A percentile compares a stretch with the other conserved stretches of the same genome.
Evolutionary conservation across 2,329 filamentous ascomycete genomes (phyloP).

Genomic region (Alternaria conjuncta): DNA sequence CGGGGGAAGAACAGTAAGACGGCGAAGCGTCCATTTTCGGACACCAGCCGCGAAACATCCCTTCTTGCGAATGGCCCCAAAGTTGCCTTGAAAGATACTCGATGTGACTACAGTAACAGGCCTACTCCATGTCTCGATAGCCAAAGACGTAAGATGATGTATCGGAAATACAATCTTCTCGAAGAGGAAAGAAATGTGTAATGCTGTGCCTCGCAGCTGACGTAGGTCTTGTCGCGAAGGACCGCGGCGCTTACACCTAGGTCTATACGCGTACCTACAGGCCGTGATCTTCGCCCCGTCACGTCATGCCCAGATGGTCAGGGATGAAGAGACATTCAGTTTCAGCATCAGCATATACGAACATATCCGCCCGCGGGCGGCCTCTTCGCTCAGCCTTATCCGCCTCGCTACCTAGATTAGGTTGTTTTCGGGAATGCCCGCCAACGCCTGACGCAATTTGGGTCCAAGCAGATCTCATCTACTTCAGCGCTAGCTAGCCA

Average conservation of each 20-base stretch:
- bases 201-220: neutral
- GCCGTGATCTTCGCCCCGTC: neutral
- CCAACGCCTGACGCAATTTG: neutral
- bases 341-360: neutral
- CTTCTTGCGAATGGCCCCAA: neutral
- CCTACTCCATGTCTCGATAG: neutral
- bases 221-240: neutral
- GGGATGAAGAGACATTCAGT: neutral
- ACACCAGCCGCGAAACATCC: neutral
- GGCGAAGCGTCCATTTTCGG: neutral
- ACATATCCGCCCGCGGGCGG: neutral
- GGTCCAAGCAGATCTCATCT: neutral
- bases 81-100: neutral
- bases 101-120: neutral
- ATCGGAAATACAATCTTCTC: neutral
- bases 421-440: neutral
- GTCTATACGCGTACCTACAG: neutral
- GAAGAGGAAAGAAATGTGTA: neutral
- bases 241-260: neutral
- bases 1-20: neutral
- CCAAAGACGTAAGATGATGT: neutral
- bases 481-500: neutral
- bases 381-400: neutral
- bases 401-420: neutral
- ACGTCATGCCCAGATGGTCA: neutral